These are phyloP conservation scores for Trichothecium roseum DNA, from an alignment of 2,329 filamentous ascomycete species.

Conservation along the genomic window DNA sequence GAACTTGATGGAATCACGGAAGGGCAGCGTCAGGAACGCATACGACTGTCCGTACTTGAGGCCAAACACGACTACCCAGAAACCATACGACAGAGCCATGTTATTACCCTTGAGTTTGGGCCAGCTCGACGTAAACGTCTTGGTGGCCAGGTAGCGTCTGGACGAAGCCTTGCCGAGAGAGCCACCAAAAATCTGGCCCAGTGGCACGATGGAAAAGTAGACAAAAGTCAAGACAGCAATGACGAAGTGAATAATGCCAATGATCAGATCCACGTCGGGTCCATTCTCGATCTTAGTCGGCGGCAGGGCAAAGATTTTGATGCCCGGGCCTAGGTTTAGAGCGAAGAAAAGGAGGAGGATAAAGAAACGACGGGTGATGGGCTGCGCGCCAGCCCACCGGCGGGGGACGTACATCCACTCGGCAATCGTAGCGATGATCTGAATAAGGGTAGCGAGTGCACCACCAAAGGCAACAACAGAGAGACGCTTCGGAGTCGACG, in stretches of 20 bases:
- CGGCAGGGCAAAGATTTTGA: constrained; percentile 74
- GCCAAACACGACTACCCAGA: constrained; percentile 85
- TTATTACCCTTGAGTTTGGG: constrained; percentile 81
- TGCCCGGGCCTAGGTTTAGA: constrained; percentile 74
- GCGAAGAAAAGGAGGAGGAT: constrained; percentile 73
- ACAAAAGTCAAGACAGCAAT: constrained; percentile 78
- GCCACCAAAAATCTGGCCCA: constrained; percentile 90
- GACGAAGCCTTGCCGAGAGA: constrained; percentile 91
- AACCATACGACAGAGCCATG: constrained; percentile 93
- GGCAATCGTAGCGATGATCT: constrained; percentile 73
- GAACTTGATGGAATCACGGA: constrained; percentile 89
- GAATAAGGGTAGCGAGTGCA: constrained; percentile 70
- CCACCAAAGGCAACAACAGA: constrained; percentile 87
- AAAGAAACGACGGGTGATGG: constrained; percentile 80
- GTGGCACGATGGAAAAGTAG: constrained; percentile 92
- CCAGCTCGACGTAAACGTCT: constrained; percentile 96
- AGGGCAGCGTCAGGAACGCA: constrained; percentile 80
- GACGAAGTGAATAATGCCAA: constrained; percentile 91
- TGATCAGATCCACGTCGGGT: constrained; percentile 44
- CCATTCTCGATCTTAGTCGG: constrained; percentile 11
- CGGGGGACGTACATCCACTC: constrained; percentile 96
- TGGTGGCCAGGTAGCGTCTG: constrained; percentile 88
- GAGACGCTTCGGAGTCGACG: constrained; percentile 58
- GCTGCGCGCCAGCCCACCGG: constrained; percentile 90
- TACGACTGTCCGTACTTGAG: constrained; percentile 92